These are phyloP conservation scores for Maudiozyma barnettii DNA, from an alignment of 805 yeast species.

Conservation along the genomic window DNA sequence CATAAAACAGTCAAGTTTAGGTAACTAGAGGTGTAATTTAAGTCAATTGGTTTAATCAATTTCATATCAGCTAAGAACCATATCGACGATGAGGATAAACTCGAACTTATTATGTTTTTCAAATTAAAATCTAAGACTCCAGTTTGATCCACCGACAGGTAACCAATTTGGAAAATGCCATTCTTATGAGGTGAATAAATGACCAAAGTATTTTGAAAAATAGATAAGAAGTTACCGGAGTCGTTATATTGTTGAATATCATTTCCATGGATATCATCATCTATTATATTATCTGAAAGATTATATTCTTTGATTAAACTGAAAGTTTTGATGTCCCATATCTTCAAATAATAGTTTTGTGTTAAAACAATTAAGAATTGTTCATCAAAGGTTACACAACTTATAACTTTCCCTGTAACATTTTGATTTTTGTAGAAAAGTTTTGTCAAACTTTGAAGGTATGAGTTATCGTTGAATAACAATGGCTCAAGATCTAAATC, in stretches of 20 bases:
- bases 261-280: constrained; percentile 7
- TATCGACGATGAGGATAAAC: constrained; percentile 22
- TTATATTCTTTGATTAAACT: constrained; percentile 14
- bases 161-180: constrained; percentile 37
- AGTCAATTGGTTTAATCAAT: constrained; percentile 16
- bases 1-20: constrained; percentile 40
- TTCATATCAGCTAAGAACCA: constrained; percentile 28
- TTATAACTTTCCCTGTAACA: constrained; percentile 13
- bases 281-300: constrained; percentile 7
- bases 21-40: constrained; percentile 12
- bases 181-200: constrained; percentile 36
- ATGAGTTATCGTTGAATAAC: constrained; percentile 49
- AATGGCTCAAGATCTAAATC: constrained; percentile 31
- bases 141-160: constrained; percentile 12
- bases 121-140: constrained; percentile 9
- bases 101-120: constrained; percentile 14
- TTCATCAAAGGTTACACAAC: constrained; percentile 15
- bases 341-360: constrained; percentile 19
- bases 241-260: constrained; percentile 14
- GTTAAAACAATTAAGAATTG: constrained; percentile 20
- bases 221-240: constrained; percentile 31
- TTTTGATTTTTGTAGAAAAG: constrained; percentile 14
- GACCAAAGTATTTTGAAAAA: constrained; percentile 26
- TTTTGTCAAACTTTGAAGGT: constrained; percentile 30
- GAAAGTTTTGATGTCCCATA: constrained; percentile 23